Conservation (phyloP, 768 basidiomycete species). For the Hypholoma sublateritium region DNA sequence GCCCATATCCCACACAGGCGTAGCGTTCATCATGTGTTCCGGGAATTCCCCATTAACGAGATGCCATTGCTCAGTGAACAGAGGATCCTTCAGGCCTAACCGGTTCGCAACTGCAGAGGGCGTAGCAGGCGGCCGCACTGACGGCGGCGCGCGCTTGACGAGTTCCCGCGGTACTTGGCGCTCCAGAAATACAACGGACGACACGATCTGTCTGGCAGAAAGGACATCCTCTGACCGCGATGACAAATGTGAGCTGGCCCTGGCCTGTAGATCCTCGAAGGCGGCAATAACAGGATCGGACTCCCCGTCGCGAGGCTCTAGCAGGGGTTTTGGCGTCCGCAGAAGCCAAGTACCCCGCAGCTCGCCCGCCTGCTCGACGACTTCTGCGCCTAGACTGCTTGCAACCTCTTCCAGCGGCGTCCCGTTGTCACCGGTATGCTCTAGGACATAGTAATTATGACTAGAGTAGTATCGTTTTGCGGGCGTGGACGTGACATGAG, state of each 20-base stretch:
- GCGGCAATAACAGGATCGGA: conserved; percentile 50
- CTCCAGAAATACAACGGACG: conserved; percentile 57
- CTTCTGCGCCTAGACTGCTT: conserved; percentile 66
- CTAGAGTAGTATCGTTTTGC: conserved; percentile 54
- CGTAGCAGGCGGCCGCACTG: conserved; percentile 39
- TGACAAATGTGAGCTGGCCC: conserved; percentile 29
- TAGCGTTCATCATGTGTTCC: conserved; percentile 87
- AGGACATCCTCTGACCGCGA: conserved; percentile 42
- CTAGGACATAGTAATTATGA: conserved; percentile 82
- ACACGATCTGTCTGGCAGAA: conserved; percentile 41
- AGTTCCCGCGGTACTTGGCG: conserved; percentile 66
- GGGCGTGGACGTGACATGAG: conserved; percentile 32
- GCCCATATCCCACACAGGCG: conserved; percentile 86
- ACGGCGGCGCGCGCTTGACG: conserved; percentile 71
- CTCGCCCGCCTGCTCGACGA: conserved; percentile 87
- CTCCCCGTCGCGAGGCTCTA: conserved; percentile 32
- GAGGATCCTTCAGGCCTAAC: conserved; percentile 75
- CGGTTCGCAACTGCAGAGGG: conserved; percentile 49
- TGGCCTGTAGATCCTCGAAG: conserved; percentile 42
- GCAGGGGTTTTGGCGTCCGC: conserved; percentile 45
- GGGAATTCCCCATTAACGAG: conserved; percentile 82
- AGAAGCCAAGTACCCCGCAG: conserved; percentile 82
- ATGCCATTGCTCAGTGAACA: conserved; percentile 90
- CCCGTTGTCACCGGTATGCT: conserved; percentile 41
- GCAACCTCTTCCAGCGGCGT: conserved; percentile 61